phyloP scores from a whole-genome alignment of 2,329 filamentous ascomycete species.

The Penicillium psychrosexuale region DNA sequence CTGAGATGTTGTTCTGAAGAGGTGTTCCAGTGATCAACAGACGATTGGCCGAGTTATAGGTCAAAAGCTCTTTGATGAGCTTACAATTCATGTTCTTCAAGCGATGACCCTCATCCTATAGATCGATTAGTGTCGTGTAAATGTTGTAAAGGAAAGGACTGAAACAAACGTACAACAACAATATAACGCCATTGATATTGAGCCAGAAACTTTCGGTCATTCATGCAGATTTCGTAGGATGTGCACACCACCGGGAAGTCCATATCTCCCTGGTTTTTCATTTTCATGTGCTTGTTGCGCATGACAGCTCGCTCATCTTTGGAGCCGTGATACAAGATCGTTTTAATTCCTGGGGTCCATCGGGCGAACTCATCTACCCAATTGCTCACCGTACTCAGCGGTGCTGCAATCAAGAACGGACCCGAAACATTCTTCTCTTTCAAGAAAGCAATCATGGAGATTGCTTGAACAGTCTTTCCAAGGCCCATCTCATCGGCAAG shows the following conservation, averaged over 20 bases:
- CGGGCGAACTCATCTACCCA: conserved; percentile 92
- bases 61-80: conserved; percentile 81
- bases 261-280: conserved; percentile 60
- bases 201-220: conserved; percentile 75
- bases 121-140: conserved; percentile 13
- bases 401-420: conserved; percentile 86
- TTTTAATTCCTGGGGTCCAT: conserved; percentile 86
- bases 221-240: conserved; percentile 92
- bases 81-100: conserved; percentile 96
- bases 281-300: conserved; percentile 68
- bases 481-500: conserved; percentile 93
- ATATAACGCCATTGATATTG: conserved; percentile 96
- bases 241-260: conserved; percentile 91
- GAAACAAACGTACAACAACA: conserved; percentile 65
- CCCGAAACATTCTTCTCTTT: conserved; percentile 85
- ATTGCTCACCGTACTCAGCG: conserved; percentile 86
- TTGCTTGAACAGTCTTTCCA: conserved; percentile 89
- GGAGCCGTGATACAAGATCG: conserved; percentile 84
- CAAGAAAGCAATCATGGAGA: conserved; percentile 79
- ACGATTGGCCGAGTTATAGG: conserved; percentile 85
- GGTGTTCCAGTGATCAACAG: conserved; percentile 93
- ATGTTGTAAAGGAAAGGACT: not conserved
- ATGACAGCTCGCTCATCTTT: conserved; percentile 73
- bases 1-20: conserved; percentile 89
- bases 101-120: conserved; percentile 85